A percentile compares a stretch with the other conserved stretches of the same genome.
Conservation (phyloP, 2,329 filamentous ascomycete species). For the Trichoderma atroviride region DNA sequence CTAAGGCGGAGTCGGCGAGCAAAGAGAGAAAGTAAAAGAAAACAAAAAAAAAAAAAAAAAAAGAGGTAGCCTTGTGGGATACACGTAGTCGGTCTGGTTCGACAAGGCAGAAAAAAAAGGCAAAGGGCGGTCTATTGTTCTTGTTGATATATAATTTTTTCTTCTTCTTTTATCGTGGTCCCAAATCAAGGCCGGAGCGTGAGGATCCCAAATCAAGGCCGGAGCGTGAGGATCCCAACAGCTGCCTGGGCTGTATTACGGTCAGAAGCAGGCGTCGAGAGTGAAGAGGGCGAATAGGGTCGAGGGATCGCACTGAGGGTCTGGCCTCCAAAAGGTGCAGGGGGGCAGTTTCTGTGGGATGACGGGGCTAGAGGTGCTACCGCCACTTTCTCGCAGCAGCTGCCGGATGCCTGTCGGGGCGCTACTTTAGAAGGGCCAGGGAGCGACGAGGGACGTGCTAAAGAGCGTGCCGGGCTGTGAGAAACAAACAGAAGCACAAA, state of each 20-base stretch:
- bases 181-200: constrained; percentile 14
- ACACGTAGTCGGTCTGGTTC: constrained; percentile 16
- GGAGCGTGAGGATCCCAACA: constrained; percentile 26
- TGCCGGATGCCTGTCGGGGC: constrained; percentile 16
- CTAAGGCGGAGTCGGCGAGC: constrained; percentile 25
- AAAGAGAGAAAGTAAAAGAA: not conserved
- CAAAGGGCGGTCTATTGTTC: constrained; percentile 28
- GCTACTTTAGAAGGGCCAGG: constrained; percentile 14
- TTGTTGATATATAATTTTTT: constrained; percentile 1
- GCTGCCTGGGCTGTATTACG: constrained; percentile 28
- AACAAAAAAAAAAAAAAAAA: not conserved
- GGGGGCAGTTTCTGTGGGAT: constrained; percentile 15
- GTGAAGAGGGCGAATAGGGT: constrained; percentile 27
- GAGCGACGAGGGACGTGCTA: constrained; percentile 7
- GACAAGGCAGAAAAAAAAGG: constrained; percentile 16
- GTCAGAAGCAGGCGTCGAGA: constrained; percentile 20
- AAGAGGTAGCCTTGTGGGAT: constrained; percentile 23
- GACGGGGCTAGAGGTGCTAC: constrained; percentile 23
- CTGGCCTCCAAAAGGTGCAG: constrained; percentile 21
- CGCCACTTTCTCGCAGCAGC: constrained; percentile 27
- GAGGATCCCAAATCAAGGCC: constrained; percentile 24
- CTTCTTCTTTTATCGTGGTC: constrained; percentile 7
- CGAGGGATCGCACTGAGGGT: constrained; percentile 24
- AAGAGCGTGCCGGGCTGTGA: constrained; percentile 19
- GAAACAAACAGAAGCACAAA: not conserved